Conservation (phyloP, 2,329 filamentous ascomycete genomes). For the Nothopassalora personata region DNA sequence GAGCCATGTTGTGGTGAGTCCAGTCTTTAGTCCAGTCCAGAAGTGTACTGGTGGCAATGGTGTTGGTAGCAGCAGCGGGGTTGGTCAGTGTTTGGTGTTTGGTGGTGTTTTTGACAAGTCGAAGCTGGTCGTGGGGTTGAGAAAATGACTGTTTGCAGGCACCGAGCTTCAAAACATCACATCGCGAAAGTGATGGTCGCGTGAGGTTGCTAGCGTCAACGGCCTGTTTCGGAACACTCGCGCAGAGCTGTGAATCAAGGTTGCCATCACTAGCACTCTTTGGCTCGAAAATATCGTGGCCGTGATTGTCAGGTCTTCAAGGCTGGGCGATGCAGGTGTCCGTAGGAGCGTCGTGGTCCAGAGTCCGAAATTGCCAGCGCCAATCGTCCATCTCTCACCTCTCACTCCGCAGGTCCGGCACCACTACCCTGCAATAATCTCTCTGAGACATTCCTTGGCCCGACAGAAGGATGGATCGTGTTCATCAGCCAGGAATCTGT, state of each 20-base stretch:
- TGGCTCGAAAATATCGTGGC: too few species aligned
- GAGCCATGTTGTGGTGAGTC: not conserved
- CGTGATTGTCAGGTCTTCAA: too few species aligned
- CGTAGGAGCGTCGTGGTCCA: not conserved
- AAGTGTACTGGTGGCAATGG: not conserved
- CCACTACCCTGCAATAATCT: not conserved
- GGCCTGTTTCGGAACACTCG: not conserved
- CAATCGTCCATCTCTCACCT: too few species aligned
- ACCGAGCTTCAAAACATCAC: not conserved
- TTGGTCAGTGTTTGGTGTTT: not conserved
- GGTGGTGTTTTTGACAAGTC: not conserved
- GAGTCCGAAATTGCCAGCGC: not conserved
- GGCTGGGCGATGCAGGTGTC: not conserved
- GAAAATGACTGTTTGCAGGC: not conserved
- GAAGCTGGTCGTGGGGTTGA: not conserved
- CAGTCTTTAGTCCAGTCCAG: not conserved
- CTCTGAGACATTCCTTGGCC: not conserved
- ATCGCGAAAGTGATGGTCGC: not conserved
- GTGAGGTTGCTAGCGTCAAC: not conserved
- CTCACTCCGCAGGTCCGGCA: not conserved
- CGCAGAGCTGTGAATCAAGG: not conserved
- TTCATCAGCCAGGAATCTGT: too few species aligned
- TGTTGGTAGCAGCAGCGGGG: not conserved
- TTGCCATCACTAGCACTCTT: too few species aligned
- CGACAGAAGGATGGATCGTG: too few species aligned